Evolutionary conservation across 805 yeast genomes (phyloP), one percentile per base, ranked within the genome.

Genomic region (Monosporozyma solicola): DNA sequence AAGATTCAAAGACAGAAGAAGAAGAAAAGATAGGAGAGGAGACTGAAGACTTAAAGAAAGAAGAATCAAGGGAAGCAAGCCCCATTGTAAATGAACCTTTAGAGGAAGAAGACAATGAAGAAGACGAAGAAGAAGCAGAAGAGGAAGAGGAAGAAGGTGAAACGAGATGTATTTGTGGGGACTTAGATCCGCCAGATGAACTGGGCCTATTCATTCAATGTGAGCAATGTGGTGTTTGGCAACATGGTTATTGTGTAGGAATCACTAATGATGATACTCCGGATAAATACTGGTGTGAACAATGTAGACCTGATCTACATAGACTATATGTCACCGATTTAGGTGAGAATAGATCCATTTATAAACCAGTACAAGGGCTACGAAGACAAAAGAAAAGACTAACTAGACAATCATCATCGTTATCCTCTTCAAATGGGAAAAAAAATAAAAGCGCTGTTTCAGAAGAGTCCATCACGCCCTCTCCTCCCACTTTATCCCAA

Each of bases 231-330:
- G 82, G 87, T 20, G 96, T 85, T 7, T 92, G 99, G 99, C 99
- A 92, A 69, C 99, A 92, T 67, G 98, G 97, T 1, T 88, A 76
- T 70, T 92, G 99, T 73, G 97, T 92, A 39, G 95, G 97, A 0
- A 81, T 92, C 54, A 75, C 75, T 52, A 82, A 80, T 50, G 69
- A 64, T 6, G 88, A 83, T 56, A 81, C 79, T 13, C 97, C 97
- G 3, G 97, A 92, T 53, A 87, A 87, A 68, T 92, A 94, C 69
- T 89, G 91, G 87, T 92, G 99, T 74, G 99, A 92, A 67, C 70
- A 72, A 58, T 92, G 99, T 72, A 80, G 83, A 57, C 97, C 97
- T 0, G 91, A 87, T 32, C 71, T 87, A 48, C 99, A 92, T 66
- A 57, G 58, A 27, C 48, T 67, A 7, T 66, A 67, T 49, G 51